Base-by-base conservation (phyloP, 2,329 filamentous ascomycete genomes). In the Xylariaceae sp. region DNA sequence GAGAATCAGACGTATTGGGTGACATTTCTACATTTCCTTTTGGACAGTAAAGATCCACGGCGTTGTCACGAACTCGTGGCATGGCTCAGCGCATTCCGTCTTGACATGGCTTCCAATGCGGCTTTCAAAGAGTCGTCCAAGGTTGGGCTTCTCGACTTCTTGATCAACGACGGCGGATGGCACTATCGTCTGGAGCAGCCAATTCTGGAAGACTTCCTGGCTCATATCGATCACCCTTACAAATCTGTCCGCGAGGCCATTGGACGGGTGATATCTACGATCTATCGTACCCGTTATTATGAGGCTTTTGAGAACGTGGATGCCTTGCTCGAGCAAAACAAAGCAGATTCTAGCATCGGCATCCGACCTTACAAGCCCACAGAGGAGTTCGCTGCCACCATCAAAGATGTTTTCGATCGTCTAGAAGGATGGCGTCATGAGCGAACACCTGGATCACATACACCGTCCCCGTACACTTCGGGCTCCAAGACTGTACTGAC, bases 101-200 rank as follows among this genome's bases (percentile, higher is more conserved):
- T 99, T 10, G 94, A 99, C 66, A 92, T 97, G 86, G 77, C 82
- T 6, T 96, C 92, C 0, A 96, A 97, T 65, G 94, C 95, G 4
- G 94, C 94, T 0, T 99, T 99, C 78, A 99, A 99, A 68, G 95
- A 99, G 67, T 96, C 92, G 48, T 95, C 92, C 27, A 96, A 97
- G 73, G 89, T 99, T 14, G 86, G 94, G 57, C 75, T 99, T 30
- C 76, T 99, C 15, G 90, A 96, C 59, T 90, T 95, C 58, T 81
- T 89, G 54, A 87, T 99, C 51, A 84, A 85, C 40, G 90, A 96
- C 61, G 82, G 85, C 33, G 94, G 94, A 1, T 99, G 95, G 94
- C 94, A 99, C 68, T 99, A 96, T 76, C 90, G 90, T 55, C 76
- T 90, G 11, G 89, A 95, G 59, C 83, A 89, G 69, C 90, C 91